Base-by-base conservation (phyloP, 768 basidiomycete species). In the Naganishia vishniacii region DNA sequence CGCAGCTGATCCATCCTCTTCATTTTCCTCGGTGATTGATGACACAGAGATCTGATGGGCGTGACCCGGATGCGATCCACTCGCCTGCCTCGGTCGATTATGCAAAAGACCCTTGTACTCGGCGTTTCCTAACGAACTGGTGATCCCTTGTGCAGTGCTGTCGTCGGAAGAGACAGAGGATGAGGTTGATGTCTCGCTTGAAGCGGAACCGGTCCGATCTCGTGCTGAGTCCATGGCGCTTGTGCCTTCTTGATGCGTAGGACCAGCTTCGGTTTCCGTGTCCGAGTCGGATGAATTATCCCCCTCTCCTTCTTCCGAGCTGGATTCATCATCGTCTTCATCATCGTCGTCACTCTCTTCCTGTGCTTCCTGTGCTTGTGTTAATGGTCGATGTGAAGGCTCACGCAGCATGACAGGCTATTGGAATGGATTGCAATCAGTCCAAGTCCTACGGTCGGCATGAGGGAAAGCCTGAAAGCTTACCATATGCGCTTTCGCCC, bases 401-500 rank as follows among this genome's bases (percentile, higher is more conserved):
- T 77, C 70, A 18, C 76, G 68, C 9, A 75, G 68, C 74, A 77
- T 74, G 41, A 75, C 73, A 59, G 76, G 76, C 75, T 76, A 61
- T 34, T 8, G 34, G 51, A 42, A 53, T 4, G 18, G 29, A 45
- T 3, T 2, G 31, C 25, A 6, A 3, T 37, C n/a, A n/a, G n/a
- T 23, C 13, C 37, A 9, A 42, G 7, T 16, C 11, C 23, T 23
- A 23, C 32, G 29, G 66, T 44, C 70, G 15, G 34, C 15, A 37
- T 37, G 15, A 7, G 15, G 9, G 23, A 47, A 46, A 46, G 31
- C 47, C 16, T 32, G 25, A 6, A 8, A 5, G 68, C 75, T 67
- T 45, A 76, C 75, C 75, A 77, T 77, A 20, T 69, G 69, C 46
- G 72, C 60, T 40, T 68, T 72, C 5, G 71, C 71, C 53, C 73